Conservation (phyloP, 306 rosid species). For the Cucumis cinereus region DNA sequence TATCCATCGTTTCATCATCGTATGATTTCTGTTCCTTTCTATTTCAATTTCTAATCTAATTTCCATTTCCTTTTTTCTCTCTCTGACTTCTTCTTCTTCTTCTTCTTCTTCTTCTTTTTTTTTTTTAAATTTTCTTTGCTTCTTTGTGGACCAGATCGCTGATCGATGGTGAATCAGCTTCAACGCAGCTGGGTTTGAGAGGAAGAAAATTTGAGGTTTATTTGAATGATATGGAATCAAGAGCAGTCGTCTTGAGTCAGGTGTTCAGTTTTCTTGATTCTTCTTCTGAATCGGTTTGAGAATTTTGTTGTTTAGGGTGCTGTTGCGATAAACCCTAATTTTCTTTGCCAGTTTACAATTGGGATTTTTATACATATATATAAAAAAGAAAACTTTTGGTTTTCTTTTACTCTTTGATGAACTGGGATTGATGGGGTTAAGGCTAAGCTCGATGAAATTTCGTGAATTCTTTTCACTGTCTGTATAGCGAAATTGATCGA, state of each 20-base stretch:
- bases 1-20: background rate
- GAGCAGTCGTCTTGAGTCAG: constrained; percentile 20
- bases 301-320: background rate
- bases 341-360: background rate
- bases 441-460: background rate
- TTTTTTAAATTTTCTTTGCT: background rate
- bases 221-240: background rate
- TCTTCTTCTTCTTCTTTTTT: too few species aligned
- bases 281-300: background rate
- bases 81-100: background rate
- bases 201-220: background rate
- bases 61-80: background rate
- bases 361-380: background rate
- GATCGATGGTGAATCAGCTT: constrained; percentile 13
- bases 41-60: background rate
- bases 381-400: too few species aligned
- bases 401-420: background rate
- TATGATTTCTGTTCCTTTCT: background rate
- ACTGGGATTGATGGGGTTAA: background rate
- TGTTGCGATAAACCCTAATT: constrained; percentile 5
- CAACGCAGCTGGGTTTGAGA: constrained; percentile 2
- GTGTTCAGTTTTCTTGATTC: constrained; percentile 17
- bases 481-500: background rate
- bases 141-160: constrained; percentile 19
- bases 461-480: background rate